Conservation (phyloP, 176 grass and related monocot genomes). For the Oryza glumipatula region DNA sequence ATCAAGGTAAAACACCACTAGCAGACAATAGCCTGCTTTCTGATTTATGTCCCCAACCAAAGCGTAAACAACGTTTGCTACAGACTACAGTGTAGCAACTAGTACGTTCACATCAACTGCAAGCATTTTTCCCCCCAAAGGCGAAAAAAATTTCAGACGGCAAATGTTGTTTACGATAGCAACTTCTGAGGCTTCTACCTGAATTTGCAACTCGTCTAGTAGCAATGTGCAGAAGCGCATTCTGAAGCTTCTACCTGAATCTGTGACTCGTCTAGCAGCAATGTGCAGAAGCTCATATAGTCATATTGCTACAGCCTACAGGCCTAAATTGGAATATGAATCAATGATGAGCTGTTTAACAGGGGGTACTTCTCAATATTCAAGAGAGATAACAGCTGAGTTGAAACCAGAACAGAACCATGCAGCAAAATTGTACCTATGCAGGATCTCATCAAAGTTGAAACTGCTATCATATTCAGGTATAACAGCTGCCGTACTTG, state of each 20-base stretch:
- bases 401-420: not conserved
- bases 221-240: not conserved
- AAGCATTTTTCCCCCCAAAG: not conserved
- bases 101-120: not conserved
- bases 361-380: not conserved
- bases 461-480: not conserved
- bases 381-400: not conserved
- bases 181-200: not conserved
- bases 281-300: not conserved
- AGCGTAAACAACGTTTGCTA: not conserved
- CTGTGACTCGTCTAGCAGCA: not conserved
- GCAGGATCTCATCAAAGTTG: not conserved
- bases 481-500: not conserved
- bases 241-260: not conserved
- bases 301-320: not conserved
- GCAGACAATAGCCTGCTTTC: conserved; percentile 9
- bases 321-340: too few relatives aligned
- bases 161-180: too few relatives aligned
- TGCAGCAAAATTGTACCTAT: not conserved
- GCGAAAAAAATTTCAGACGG: not conserved
- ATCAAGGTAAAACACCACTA: conserved; percentile 14
- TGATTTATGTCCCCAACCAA: not conserved
- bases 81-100: not conserved
- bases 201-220: not conserved
- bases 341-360: not conserved